phyloP scores from a whole-genome alignment of 805 yeast genomes.

The Sugiyamaella floridensis region DNA sequence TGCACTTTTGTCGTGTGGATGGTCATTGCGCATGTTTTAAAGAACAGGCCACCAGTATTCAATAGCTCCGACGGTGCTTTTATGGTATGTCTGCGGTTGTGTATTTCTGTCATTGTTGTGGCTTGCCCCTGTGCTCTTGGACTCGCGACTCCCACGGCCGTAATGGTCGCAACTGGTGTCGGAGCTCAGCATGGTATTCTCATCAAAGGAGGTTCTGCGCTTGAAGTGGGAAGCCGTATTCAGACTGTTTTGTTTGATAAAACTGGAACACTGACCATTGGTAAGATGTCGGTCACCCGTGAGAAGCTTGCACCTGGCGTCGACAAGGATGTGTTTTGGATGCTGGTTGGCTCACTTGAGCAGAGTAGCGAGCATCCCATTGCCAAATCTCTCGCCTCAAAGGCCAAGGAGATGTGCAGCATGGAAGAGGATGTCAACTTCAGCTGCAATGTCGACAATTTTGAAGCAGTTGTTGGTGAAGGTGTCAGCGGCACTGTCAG shows the following conservation, averaged over 20 bases:
- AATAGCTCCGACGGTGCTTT: slow-evolving; percentile 46
- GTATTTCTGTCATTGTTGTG: slow-evolving; percentile 89
- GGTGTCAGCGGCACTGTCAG: slow-evolving; percentile 29
- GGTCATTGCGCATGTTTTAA: slow-evolving; percentile 32
- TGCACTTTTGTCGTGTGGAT: slow-evolving; percentile 64
- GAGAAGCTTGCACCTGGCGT: slow-evolving; percentile 14
- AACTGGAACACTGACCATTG: slow-evolving; percentile 91
- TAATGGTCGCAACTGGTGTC: slow-evolving; percentile 97
- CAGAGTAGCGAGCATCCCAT: slow-evolving; percentile 79
- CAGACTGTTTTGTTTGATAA: slow-evolving; percentile 79
- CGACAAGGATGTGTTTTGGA: slow-evolving; percentile 39
- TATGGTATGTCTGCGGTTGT: slow-evolving; percentile 64
- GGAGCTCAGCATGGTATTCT: slow-evolving; percentile 87
- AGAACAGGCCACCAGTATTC: slow-evolving; percentile 42
- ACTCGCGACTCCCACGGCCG: slow-evolving; percentile 95
- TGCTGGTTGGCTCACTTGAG: slow-evolving; percentile 54
- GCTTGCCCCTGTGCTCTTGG: slow-evolving; percentile 99
- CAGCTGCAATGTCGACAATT: slow-evolving; percentile 14
- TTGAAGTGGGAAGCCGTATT: slow-evolving; percentile 64
- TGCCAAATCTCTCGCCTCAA: slow-evolving; percentile 58
- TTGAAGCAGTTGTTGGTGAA: slow-evolving; percentile 28
- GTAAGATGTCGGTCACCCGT: slow-evolving; percentile 47
- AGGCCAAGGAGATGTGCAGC: slow-evolving; percentile 24
- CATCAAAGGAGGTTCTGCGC: slow-evolving; percentile 86
- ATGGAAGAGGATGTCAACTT: slow-evolving; percentile 11